A percentile compares a stretch with the other conserved stretches of the same genome.
Evolutionary conservation across 306 rosid genomes (phyloP).

Genomic region (Leucaena leucocephala): DNA sequence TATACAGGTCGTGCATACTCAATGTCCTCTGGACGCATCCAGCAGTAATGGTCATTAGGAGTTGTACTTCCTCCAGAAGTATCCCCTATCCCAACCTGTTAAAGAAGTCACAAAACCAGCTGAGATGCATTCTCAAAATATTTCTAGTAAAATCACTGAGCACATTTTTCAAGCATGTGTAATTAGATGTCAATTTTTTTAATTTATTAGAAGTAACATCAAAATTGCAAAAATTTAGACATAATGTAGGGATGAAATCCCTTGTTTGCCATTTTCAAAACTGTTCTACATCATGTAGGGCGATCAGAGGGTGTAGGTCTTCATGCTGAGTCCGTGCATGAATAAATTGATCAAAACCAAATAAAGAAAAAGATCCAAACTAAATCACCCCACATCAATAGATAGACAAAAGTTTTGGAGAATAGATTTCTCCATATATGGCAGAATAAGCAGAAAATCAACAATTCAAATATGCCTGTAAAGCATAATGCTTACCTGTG

Average conservation of each 20-base stretch:
- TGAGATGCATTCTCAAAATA: conserved; percentile 8
- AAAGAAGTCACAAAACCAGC: conserved; percentile 8
- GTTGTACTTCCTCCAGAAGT: conserved; percentile 64
- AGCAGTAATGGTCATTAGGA: conserved; percentile 77
- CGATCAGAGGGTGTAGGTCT: background rate
- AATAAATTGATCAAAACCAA: background rate
- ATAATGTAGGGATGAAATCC: background rate
- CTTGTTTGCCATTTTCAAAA: background rate
- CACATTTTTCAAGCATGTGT: background rate
- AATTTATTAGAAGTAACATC: background rate
- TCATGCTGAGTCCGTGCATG: background rate
- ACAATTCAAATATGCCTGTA: background rate
- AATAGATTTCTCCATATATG: background rate
- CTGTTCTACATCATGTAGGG: background rate
- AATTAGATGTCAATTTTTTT: background rate
- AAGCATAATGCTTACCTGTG: conserved; percentile 20
- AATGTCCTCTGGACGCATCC: conserved; percentile 80
- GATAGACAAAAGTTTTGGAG: background rate
- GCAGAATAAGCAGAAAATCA: background rate
- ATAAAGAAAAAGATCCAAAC: background rate
- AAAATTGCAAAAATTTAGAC: background rate
- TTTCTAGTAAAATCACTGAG: background rate
- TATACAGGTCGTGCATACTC: conserved; percentile 56
- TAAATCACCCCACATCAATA: background rate
- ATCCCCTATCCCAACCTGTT: conserved; percentile 68